Percentiles rank a stretch among this genome's conserved stretches.
Evolutionary conservation across 2,329 filamentous ascomycete species (phyloP).

Genomic region (Exophiala calicioides): DNA sequence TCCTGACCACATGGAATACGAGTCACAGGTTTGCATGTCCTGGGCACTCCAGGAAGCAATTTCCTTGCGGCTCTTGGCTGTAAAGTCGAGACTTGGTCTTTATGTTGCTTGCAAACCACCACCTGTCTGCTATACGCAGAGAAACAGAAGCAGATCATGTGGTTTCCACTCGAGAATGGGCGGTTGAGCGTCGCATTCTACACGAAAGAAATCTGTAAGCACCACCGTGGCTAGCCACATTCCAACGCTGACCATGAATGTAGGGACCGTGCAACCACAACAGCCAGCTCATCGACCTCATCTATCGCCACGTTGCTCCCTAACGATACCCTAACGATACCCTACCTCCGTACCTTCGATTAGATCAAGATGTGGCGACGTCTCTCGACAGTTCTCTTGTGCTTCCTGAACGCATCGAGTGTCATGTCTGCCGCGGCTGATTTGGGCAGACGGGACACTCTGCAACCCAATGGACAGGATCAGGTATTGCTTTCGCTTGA

Average conservation of each 20-base stretch:
- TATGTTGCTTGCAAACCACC: too few relatives aligned
- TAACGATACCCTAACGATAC: neutral
- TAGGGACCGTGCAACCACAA: constrained; percentile 20
- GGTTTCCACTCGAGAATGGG: too few relatives aligned
- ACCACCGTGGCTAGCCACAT: constrained; percentile 10
- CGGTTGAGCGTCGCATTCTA: too few relatives aligned
- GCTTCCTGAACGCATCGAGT: too few relatives aligned
- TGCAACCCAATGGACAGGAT: constrained; percentile 2
- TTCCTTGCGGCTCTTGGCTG: too few relatives aligned
- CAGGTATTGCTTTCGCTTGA: constrained; percentile 4
- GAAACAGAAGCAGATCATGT: neutral
- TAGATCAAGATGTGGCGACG: constrained; percentile 7
- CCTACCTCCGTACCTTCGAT: neutral
- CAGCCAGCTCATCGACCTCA: constrained; percentile 9
- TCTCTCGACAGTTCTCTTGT: constrained; percentile 1
- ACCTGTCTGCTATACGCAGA: too few relatives aligned
- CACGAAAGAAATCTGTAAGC: too few relatives aligned
- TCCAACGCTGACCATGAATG: constrained; percentile 19
- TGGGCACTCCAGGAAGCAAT: too few relatives aligned
- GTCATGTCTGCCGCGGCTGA: neutral
- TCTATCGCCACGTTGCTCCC: constrained; percentile 1
- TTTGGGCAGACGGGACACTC: neutral
- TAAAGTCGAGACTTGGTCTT: too few relatives aligned
- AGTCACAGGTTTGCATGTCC: too few relatives aligned
- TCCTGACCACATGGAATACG: too few relatives aligned